Percentiles rank a stretch among this genome's conserved stretches.
These are phyloP conservation scores for Isatis lusitanica DNA, from an alignment of 441 rosid species.

Conservation along the genomic window DNA sequence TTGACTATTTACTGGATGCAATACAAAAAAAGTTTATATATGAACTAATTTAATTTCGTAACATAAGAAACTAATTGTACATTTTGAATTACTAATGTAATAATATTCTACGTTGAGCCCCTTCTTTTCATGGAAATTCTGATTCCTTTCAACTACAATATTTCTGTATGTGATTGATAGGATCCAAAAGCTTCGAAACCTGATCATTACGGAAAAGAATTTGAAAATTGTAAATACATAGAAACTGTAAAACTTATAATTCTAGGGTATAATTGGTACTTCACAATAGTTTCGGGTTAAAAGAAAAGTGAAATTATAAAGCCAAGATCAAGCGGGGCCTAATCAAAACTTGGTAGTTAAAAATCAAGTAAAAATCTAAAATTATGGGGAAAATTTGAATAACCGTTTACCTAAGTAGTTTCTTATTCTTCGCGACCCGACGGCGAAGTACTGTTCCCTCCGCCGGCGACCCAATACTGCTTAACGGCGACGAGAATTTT, in stretches of 20 bases:
- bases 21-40: neutral
- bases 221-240: neutral
- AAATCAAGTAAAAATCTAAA: neutral
- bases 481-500: conserved; percentile 43
- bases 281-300: neutral
- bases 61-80: neutral
- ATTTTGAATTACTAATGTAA: neutral
- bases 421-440: neutral
- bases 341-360: neutral
- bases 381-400: neutral
- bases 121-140: neutral
- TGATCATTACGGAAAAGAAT: neutral
- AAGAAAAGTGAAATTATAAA: neutral
- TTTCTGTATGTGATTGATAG: neutral
- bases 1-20: neutral
- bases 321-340: neutral
- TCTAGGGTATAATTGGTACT: neutral
- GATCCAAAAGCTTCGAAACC: neutral
- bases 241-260: neutral
- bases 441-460: neutral
- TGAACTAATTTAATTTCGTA: neutral
- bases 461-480: conserved; percentile 38
- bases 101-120: neutral
- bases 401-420: neutral
- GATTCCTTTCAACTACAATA: neutral